phyloP scores from a whole-genome alignment of 2,329 filamentous ascomycete species.

The Fusarium humuli region DNA sequence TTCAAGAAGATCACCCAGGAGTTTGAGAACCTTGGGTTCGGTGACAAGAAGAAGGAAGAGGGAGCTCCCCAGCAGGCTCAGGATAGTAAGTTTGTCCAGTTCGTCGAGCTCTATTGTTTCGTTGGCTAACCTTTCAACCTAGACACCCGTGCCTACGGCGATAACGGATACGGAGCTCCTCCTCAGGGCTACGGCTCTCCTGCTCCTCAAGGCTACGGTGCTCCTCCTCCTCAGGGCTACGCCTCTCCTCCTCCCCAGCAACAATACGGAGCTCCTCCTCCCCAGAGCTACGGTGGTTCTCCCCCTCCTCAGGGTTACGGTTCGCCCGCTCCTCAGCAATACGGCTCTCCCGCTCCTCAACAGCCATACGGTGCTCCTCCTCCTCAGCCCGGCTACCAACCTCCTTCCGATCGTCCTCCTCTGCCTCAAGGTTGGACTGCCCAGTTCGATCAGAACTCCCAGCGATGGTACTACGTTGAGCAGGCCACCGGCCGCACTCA shows the following conservation, averaged over 20 bases:
- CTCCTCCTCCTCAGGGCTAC: slow-evolving; percentile 41
- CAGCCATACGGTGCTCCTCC: slow-evolving; percentile 42
- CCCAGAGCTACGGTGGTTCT: neutral
- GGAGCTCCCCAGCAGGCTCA: slow-evolving; percentile 32
- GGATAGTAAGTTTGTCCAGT: slow-evolving; percentile 30
- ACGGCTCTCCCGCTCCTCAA: slow-evolving; percentile 53
- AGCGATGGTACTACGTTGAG: slow-evolving; percentile 75
- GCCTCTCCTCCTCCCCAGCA: neutral
- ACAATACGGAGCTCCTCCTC: slow-evolving; percentile 3
- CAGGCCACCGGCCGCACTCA: slow-evolving; percentile 70
- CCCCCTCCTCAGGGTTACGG: slow-evolving; percentile 24
- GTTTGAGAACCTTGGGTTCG: slow-evolving; percentile 61
- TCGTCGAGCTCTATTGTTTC: no score
- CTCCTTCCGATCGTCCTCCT: slow-evolving; percentile 58
- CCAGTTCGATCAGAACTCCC: slow-evolving; percentile 70
- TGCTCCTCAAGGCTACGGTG: slow-evolving; percentile 37
- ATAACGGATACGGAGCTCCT: slow-evolving; percentile 53
- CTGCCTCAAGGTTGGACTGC: slow-evolving; percentile 71
- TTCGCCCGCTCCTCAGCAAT: slow-evolving; percentile 43
- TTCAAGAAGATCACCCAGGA: slow-evolving; percentile 58
- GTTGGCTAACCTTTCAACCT: slow-evolving; percentile 12
- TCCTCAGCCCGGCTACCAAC: slow-evolving; percentile 49
- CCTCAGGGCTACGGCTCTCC: slow-evolving; percentile 54
- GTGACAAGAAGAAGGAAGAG: slow-evolving; percentile 52
- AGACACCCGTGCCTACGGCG: slow-evolving; percentile 45